These are phyloP conservation scores for Phytophthora agathidicida DNA, from an alignment of 352 stramenopile species.

Conservation along the genomic window DNA sequence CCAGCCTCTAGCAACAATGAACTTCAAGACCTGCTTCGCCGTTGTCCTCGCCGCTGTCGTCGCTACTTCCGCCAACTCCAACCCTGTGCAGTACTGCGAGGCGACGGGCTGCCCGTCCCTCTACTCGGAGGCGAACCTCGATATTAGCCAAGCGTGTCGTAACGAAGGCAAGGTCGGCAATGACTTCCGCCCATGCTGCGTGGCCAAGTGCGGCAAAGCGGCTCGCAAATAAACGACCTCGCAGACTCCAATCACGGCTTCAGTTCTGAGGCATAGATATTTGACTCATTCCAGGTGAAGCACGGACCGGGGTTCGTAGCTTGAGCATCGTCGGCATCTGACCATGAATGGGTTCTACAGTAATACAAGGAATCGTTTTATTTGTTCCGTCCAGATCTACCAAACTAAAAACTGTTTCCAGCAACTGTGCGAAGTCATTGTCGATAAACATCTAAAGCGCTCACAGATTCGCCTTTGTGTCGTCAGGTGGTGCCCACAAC, in stretches of 20 bases:
- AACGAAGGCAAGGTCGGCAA: background rate
- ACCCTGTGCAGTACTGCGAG: conserved; percentile 21
- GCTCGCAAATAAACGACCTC: background rate
- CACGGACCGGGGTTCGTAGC: background rate
- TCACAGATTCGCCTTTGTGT: too few relatives aligned
- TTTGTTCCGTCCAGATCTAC: background rate
- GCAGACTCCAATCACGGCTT: background rate
- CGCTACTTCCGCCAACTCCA: conserved; percentile 14
- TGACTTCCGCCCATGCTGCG: conserved; percentile 10
- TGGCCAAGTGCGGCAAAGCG: conserved; percentile 12
- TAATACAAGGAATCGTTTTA: conserved; percentile 12
- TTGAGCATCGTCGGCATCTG: background rate
- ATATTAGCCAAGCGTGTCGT: conserved; percentile 19
- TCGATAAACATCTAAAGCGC: background rate
- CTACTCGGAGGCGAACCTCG: conserved; percentile 23
- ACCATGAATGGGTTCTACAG: background rate
- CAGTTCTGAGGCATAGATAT: background rate
- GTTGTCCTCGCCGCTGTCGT: conserved; percentile 16
- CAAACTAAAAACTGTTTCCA: too few relatives aligned
- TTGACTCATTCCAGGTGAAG: background rate
- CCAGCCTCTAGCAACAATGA: conserved; percentile 18
- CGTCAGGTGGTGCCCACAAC: too few relatives aligned
- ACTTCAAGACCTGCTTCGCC: conserved; percentile 28
- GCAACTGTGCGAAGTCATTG: background rate
- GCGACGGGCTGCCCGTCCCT: conserved; percentile 5